Base-by-base conservation (phyloP, 2,329 filamentous ascomycete genomes). In the Aspergillus flavus region DNA sequence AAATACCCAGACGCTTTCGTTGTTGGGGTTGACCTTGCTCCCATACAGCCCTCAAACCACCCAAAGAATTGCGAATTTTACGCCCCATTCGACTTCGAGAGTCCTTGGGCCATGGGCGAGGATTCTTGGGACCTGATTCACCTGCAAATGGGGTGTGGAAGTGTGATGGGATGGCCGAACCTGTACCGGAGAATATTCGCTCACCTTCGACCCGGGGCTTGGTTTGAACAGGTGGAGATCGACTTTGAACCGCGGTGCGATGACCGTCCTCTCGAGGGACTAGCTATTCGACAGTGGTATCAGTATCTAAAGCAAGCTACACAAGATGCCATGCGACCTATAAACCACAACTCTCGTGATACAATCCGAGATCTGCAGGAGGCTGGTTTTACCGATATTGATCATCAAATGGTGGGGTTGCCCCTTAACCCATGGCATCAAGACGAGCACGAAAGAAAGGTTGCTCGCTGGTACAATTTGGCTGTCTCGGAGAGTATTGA, bases 191-290 rank as follows among this genome's bases (percentile, higher is more conserved):
- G 91, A 70, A 82, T 89, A 36, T 89, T 88, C 68, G 80, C 84
- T 86, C 91, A 96, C 73, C 83, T 97, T 30, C 88, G 88, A 69
- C 92, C 93, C 1, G 89, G 89, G 1, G 84, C 82, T 46, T 94
- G 94, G 59, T 84, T 97, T 61, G 94, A 98, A 78, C 93, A 96
- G 69, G 87, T 96, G 55, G 94, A 98, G 75, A 90, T 98, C 60
- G 93, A 98, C 77, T 91, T 91, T 77, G 82, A 86, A 55, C 92
- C 93, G 21, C 87, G 87, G 58, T 91, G 88, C 72, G 89, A 93
- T 66, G 87, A 91, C 69, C 84, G 85, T 41, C 86, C 87, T 1
- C 78, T 91, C 16, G 72, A 72, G 41, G 73, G 74, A 11, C 87
- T 89, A 9, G 81, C 84, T 32, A 80, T 94, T 19, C 78, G 82